Percentiles rank a stretch among this genome's conserved stretches.
Evolutionary conservation across 164 flowering plant species (phyloP).

Genomic region (Umbilicus rupestris): DNA sequence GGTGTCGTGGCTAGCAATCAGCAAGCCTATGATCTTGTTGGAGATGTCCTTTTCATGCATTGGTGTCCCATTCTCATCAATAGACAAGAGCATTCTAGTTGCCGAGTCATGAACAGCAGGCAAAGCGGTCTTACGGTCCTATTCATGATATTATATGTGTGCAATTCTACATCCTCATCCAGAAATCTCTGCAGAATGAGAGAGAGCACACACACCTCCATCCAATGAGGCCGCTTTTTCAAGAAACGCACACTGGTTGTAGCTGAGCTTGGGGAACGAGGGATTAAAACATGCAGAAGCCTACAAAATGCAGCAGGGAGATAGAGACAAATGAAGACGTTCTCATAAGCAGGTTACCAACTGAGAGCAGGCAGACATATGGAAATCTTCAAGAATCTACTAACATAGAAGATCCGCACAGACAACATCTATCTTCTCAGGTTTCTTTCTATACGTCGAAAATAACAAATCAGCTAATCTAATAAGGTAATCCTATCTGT

Average conservation of each 20-base stretch:
- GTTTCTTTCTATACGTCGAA: not conserved
- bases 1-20: conserved; percentile 12
- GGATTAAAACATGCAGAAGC: no score
- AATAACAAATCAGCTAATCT: not conserved
- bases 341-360: no score
- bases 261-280: no score
- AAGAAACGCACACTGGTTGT: no score
- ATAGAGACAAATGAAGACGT: no score
- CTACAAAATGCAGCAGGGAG: no score
- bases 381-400: not conserved
- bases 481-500: not conserved
- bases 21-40: conserved; percentile 11
- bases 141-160: no score
- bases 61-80: conserved; percentile 10
- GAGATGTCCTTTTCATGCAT: conserved; percentile 5
- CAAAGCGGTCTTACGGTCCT: not conserved
- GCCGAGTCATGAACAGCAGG: conserved; percentile 2
- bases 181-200: no score
- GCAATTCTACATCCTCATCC: no score
- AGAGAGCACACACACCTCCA: no score
- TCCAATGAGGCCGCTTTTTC: no score
- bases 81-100: conserved; percentile 6
- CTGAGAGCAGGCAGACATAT: not conserved
- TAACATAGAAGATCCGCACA: not conserved
- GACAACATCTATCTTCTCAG: not conserved